phyloP scores from a whole-genome alignment of 768 basidiomycete species.

The Trametes coccinea region DNA sequence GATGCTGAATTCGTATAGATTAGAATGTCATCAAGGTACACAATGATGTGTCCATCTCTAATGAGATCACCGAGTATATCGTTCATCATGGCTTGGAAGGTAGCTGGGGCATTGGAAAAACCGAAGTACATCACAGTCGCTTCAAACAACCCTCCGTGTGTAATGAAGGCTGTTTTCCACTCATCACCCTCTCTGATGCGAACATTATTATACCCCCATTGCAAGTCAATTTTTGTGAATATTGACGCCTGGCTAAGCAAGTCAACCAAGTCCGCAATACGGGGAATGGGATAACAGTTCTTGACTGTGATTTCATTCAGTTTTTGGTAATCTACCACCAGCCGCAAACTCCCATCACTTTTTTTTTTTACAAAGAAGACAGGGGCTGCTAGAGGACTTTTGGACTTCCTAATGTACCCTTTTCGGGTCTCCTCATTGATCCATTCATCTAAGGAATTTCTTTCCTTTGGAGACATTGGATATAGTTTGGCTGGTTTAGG shows the following conservation, averaged over 20 bases:
- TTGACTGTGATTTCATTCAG: conserved; percentile 37
- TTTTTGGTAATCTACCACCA: conserved; percentile 27
- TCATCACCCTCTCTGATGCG: conserved; percentile 23
- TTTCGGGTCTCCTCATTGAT: conserved; percentile 21
- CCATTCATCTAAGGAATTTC: conserved; percentile 17
- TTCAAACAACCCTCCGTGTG: background rate
- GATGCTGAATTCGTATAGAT: too few relatives aligned
- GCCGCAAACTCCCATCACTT: conserved; percentile 27
- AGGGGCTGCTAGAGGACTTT: conserved; percentile 25
- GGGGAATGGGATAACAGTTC: conserved; percentile 36
- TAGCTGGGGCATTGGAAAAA: conserved; percentile 9
- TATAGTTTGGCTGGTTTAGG: background rate
- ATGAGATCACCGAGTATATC: conserved; percentile 20
- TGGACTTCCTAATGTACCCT: conserved; percentile 22
- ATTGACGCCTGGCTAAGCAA: conserved; percentile 22
- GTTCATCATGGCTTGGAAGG: conserved; percentile 19
- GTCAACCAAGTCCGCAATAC: conserved; percentile 31
- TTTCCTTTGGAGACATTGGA: conserved; percentile 3
- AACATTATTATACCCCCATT: conserved; percentile 36
- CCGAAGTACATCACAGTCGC: conserved; percentile 17
- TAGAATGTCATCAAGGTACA: too few relatives aligned
- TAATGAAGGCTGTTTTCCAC: conserved; percentile 36
- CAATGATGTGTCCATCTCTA: conserved; percentile 17
- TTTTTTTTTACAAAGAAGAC: conserved; percentile 35
- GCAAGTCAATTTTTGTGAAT: conserved; percentile 34